These are phyloP conservation scores for Pleurotus tuber-regium DNA, from an alignment of 768 basidiomycete species.

Conservation along the genomic window DNA sequence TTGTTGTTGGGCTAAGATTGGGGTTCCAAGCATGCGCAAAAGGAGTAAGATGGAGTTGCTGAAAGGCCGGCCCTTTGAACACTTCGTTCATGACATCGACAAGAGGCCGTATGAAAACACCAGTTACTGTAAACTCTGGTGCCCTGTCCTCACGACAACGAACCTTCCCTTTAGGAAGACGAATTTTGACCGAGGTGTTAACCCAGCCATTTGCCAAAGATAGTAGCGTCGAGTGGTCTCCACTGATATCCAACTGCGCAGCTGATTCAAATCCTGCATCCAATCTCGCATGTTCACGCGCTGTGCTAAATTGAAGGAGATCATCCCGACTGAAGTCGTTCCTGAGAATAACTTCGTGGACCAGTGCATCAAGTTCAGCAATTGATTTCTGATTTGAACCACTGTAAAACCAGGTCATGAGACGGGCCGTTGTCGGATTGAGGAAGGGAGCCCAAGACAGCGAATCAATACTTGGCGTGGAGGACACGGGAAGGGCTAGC, in stretches of 20 bases:
- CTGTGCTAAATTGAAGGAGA: constrained; percentile 18
- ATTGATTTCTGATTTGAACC: constrained; percentile 18
- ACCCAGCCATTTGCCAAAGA: constrained; percentile 20
- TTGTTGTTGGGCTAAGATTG: background rate
- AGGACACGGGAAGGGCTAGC: too few species aligned
- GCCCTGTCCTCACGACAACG: constrained; percentile 23
- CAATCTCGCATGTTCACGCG: constrained; percentile 15
- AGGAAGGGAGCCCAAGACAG: constrained; percentile 7
- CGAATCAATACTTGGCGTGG: background rate
- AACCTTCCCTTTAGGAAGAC: constrained; percentile 17
- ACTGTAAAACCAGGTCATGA: constrained; percentile 24
- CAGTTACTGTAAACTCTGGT: constrained; percentile 26
- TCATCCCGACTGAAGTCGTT: constrained; percentile 22
- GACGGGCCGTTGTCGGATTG: constrained; percentile 4
- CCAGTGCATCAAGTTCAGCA: constrained; percentile 19
- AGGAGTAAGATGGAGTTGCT: constrained; percentile 14
- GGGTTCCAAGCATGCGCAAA: constrained; percentile 18
- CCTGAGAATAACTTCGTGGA: constrained; percentile 22
- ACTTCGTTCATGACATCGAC: constrained; percentile 20
- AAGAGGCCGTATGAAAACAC: constrained; percentile 23
- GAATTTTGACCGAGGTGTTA: constrained; percentile 18
- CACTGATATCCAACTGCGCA: background rate
- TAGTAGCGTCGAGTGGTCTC: background rate
- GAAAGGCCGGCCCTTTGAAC: constrained; percentile 13
- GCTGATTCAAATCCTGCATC: constrained; percentile 12